Evolutionary conservation across 192 early-diverging fungal genomes (phyloP).

Genomic region (Helicostylum pulchrum): DNA sequence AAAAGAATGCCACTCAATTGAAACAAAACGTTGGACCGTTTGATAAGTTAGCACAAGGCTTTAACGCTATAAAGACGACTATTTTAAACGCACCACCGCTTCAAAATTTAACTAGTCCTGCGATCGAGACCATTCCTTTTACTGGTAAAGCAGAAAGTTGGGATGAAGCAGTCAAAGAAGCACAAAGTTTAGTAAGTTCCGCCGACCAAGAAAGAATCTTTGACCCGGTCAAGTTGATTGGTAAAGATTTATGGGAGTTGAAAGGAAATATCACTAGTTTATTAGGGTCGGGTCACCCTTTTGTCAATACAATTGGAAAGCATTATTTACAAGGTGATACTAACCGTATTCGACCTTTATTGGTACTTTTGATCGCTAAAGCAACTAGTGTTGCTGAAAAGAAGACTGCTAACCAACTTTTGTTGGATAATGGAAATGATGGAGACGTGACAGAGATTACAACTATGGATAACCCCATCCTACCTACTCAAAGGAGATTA

Average conservation of each 20-base stretch:
- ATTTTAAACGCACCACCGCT: constrained; percentile 21
- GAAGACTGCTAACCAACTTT: constrained; percentile 50
- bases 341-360: constrained; percentile 89
- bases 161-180: constrained; percentile 49
- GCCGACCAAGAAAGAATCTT: constrained; percentile 41
- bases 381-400: constrained; percentile 73
- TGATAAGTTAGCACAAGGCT: constrained; percentile 23
- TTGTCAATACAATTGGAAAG: constrained; percentile 80
- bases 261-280: constrained; percentile 82
- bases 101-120: constrained; percentile 21
- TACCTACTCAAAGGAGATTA: constrained; percentile 87
- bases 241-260: constrained; percentile 78
- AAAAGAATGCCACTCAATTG: too few relatives aligned
- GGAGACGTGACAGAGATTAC: background rate
- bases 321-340: constrained; percentile 87
- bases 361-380: constrained; percentile 86
- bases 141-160: constrained; percentile 38
- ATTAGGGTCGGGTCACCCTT: constrained; percentile 84
- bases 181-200: constrained; percentile 45
- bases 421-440: constrained; percentile 28
- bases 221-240: constrained; percentile 75
- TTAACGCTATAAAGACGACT: constrained; percentile 26
- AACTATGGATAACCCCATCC: constrained; percentile 41
- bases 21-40: constrained; percentile 10
- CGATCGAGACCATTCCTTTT: constrained; percentile 26